Percentiles rank a stretch among this genome's conserved stretches.
Evolutionary conservation across 2,329 filamentous ascomycete species (phyloP).

Genomic region (Remersonia thermophila): DNA sequence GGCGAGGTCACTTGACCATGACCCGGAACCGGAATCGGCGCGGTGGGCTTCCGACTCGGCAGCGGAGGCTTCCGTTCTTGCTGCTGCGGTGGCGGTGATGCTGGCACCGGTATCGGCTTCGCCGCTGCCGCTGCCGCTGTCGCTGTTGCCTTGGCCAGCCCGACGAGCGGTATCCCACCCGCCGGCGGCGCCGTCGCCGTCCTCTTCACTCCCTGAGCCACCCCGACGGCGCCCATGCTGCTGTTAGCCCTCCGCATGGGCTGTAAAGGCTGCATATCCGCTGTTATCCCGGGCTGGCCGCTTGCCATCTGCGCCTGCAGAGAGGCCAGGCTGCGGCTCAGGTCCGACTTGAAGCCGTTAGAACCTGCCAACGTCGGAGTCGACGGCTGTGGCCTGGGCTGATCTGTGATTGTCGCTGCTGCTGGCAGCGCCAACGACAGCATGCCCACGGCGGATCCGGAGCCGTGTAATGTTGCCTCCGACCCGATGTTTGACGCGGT

Average conservation of each 20-base stretch:
- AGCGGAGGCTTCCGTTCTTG: conserved; percentile 14
- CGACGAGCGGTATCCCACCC: conserved; percentile 16
- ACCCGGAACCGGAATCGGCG: conserved; percentile 3
- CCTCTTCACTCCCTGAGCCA: conserved; percentile 7
- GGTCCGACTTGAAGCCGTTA: conserved; percentile 1
- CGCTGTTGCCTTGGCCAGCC: conserved; percentile 1
- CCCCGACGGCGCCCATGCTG: conserved; percentile 12
- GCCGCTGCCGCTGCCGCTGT: no score
- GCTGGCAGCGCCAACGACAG: no score
- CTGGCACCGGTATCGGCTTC: no score
- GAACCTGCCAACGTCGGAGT: no score
- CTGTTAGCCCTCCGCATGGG: conserved; percentile 17
- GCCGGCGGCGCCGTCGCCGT: conserved; percentile 9
- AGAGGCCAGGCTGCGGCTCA: conserved; percentile 1
- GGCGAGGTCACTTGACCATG: no score
- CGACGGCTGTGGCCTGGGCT: no score
- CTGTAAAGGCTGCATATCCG: conserved; percentile 13
- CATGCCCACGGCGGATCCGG: neutral
- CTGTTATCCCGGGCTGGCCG: neutral
- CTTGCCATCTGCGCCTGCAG: conserved; percentile 4
- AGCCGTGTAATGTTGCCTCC: conserved; percentile 2
- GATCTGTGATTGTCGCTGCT: no score
- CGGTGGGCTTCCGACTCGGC: conserved; percentile 16
- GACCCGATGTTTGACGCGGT: conserved; percentile 4
- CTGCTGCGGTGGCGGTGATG: no score